phyloP scores from a whole-genome alignment of 202 grass and related monocot genomes.

The Panicum virgatum region DNA sequence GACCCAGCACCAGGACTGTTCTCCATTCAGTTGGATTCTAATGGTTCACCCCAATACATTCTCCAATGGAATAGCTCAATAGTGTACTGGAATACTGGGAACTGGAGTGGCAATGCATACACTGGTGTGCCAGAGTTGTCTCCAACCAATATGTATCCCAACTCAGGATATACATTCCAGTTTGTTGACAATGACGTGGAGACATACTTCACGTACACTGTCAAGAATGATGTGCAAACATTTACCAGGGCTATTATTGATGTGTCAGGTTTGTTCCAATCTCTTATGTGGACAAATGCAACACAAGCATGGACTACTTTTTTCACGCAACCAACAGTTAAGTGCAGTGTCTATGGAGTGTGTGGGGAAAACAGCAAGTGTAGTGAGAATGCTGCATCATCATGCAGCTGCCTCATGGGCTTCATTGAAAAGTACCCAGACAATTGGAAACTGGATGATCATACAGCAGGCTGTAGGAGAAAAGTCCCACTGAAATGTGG shows the following conservation, averaged over 20 bases:
- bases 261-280: neutral
- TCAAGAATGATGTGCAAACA: neutral
- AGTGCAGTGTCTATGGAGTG: conserved; percentile 29
- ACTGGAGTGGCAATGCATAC: conserved; percentile 39
- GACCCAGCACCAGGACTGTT: conserved; percentile 43
- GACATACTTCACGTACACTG: conserved; percentile 14
- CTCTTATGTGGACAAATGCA: conserved; percentile 20
- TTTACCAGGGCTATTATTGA: neutral
- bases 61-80: conserved; percentile 39
- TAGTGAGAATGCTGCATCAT: conserved; percentile 17
- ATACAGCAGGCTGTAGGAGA: conserved; percentile 40
- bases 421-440: conserved; percentile 30
- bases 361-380: conserved; percentile 44
- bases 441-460: conserved; percentile 24
- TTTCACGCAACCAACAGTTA: conserved; percentile 19
- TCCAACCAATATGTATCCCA: neutral
- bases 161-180: neutral
- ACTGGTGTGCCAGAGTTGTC: conserved; percentile 39
- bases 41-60: conserved; percentile 8
- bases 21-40: conserved; percentile 37
- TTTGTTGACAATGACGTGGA: conserved; percentile 27
- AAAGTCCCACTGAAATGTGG: conserved; percentile 37
- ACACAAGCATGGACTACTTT: conserved; percentile 29
- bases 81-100: conserved; percentile 37
- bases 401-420: conserved; percentile 47